phyloP scores from a whole-genome alignment of 2,329 filamentous ascomycete species.

The Aspergillus ruber region DNA sequence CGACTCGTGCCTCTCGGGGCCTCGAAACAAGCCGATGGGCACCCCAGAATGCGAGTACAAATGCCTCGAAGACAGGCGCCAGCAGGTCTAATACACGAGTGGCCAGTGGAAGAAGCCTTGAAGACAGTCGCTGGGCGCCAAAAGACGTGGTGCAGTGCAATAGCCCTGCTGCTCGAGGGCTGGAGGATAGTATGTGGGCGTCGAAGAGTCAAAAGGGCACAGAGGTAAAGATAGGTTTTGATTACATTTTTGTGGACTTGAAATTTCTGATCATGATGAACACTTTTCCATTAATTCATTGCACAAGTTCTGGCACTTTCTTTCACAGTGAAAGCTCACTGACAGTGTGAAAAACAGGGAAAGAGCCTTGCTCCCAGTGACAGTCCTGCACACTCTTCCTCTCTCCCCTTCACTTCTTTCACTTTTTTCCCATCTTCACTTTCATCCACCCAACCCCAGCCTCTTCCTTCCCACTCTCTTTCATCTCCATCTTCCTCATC shows the following conservation, averaged over 20 bases:
- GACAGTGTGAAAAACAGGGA: background rate
- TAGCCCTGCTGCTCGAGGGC: background rate
- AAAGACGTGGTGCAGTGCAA: background rate
- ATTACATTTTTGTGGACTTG: background rate
- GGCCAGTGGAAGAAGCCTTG: no score
- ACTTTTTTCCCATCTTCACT: background rate
- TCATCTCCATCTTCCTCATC: background rate
- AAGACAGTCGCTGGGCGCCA: background rate
- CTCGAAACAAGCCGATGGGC: background rate
- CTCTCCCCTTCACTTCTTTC: background rate
- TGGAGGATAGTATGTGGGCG: background rate
- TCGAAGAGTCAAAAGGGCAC: background rate
- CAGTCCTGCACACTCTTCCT: background rate
- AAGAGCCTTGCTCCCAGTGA: background rate
- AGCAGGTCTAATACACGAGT: no score
- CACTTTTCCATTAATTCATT: background rate
- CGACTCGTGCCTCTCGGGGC: background rate
- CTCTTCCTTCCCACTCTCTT: background rate
- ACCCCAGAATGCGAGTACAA: background rate
- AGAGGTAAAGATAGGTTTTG: background rate
- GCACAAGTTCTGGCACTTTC: background rate
- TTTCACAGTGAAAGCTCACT: background rate
- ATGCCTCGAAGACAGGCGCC: no score
- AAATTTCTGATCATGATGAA: background rate
- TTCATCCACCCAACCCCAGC: slow-evolving; percentile 1